Evolutionary conservation across 2,329 filamentous ascomycete genomes (phyloP), one percentile per base, ranked within the genome.

Genomic region (Penicillium sp.): DNA sequence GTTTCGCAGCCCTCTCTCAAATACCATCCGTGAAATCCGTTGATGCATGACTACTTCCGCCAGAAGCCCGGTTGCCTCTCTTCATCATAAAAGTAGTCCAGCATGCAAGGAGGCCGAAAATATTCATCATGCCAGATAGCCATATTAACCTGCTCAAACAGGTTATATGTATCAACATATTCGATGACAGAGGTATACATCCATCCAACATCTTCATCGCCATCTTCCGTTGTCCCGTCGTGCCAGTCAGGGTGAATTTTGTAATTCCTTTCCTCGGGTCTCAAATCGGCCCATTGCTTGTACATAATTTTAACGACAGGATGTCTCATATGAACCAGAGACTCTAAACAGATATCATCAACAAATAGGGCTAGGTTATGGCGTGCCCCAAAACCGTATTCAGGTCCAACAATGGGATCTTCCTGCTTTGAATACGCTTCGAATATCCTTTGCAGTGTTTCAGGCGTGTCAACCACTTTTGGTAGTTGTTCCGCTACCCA

Each of bases 341-440:
- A 62, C 47, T 62, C 60, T 11, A 62, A 39, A 34, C 57, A 60
- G 27, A 60, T 57, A 49, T 62, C 55, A 45, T 62, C 58, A 27
- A 60, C 53, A 45, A 62, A 58, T 2, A 60, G 49, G 34, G 55
- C 58, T 26, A 54, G 60, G 29, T 60, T 55, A 35, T 58, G 55
- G 27, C 57, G 55, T 18, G 58, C 38, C 18, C 54, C 55, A 30
- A 54, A 19, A 44, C 4, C 18, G 34, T 40, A 50, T 51, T 51
- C 30, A 34, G 38, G 32, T 10, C 36, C 35, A 40, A 11, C 30
- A 36, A 19, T 27, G 38, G 18, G 6, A 8, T 14, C 18, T 19
- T 38, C 23, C 32, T 50, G 19, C 23, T 30, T 19, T 30, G 16
- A 34, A 47, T 43, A n/a, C 35, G 40, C 23, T 26, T 39, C 23